These are phyloP conservation scores for Trametes polyzona DNA, from an alignment of 1,284 basidiomycete species.

Conservation along the genomic window DNA sequence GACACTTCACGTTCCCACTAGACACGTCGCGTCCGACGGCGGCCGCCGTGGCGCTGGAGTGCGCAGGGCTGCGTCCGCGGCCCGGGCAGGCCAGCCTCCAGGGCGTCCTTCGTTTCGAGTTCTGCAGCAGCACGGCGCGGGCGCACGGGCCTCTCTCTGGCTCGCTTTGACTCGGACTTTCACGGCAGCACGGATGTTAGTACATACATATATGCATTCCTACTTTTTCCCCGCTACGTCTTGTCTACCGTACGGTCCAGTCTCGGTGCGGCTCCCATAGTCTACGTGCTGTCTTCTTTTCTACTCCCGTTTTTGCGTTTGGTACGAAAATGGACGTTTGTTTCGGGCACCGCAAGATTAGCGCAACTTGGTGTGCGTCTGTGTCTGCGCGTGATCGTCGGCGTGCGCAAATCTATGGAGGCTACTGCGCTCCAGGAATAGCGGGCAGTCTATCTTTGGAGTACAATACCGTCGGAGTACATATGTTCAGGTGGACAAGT, in stretches of 20 bases:
- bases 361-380: not conserved
- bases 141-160: too few species aligned
- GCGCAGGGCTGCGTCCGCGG: not conserved
- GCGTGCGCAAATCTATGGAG: too few species aligned
- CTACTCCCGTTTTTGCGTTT: not conserved
- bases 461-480: not conserved
- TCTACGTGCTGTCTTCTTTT: conserved; percentile 12
- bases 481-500: too few species aligned
- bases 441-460: not conserved
- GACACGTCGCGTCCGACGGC: not conserved
- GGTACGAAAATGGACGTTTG: conserved; percentile 18
- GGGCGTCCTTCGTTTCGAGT: not conserved
- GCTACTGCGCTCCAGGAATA: too few species aligned
- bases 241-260: conserved; percentile 11
- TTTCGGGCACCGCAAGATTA: conserved; percentile 3
- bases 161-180: too few species aligned
- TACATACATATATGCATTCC: too few species aligned
- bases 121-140: not conserved
- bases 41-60: not conserved
- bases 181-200: conserved; percentile 14
- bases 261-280: conserved; percentile 6
- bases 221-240: too few species aligned
- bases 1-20: conserved; percentile 10
- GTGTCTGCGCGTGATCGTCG: not conserved
- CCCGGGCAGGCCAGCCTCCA: not conserved